A percentile compares a stretch with the other conserved stretches of the same genome.
Evolutionary conservation across 768 basidiomycete genomes (phyloP).

Genomic region (Leccinum subgranulosum): DNA sequence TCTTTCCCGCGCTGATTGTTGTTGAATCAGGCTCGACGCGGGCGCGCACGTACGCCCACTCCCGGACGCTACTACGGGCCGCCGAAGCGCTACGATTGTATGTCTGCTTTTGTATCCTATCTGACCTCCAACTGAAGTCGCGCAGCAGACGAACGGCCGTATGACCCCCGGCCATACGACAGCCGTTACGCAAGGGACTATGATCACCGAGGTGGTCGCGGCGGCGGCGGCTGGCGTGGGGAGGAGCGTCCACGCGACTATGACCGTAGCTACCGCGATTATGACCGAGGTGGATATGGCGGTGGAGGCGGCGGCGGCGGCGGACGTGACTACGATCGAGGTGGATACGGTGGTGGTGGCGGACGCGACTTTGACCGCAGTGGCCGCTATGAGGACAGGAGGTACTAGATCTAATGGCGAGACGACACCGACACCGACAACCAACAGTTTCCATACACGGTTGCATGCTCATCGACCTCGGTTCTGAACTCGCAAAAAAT

Average conservation of each 20-base stretch:
- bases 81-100: conserved; percentile 74
- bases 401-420: conserved; percentile 31
- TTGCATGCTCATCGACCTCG: background rate
- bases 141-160: conserved; percentile 70
- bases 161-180: conserved; percentile 91
- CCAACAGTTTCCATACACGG: background rate
- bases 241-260: conserved; percentile 32
- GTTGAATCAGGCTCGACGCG: conserved; percentile 70
- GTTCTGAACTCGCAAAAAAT: conserved; percentile 1
- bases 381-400: conserved; percentile 41
- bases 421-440: background rate
- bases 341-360: conserved; percentile 22
- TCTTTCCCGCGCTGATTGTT: conserved; percentile 3
- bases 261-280: conserved; percentile 36
- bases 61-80: conserved; percentile 95
- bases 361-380: conserved; percentile 39
- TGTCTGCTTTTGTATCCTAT: conserved; percentile 19
- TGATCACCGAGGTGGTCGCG: conserved; percentile 45
- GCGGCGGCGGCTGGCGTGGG: conserved; percentile 38
- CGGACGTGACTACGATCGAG: conserved; percentile 40
- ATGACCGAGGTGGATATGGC: conserved; percentile 30
- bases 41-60: conserved; percentile 87
- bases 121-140: background rate
- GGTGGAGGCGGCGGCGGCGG: conserved; percentile 14
- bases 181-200: conserved; percentile 74